Evolutionary conservation across 805 yeast species (phyloP).

Genomic region (Brettanomyces anomalus): DNA sequence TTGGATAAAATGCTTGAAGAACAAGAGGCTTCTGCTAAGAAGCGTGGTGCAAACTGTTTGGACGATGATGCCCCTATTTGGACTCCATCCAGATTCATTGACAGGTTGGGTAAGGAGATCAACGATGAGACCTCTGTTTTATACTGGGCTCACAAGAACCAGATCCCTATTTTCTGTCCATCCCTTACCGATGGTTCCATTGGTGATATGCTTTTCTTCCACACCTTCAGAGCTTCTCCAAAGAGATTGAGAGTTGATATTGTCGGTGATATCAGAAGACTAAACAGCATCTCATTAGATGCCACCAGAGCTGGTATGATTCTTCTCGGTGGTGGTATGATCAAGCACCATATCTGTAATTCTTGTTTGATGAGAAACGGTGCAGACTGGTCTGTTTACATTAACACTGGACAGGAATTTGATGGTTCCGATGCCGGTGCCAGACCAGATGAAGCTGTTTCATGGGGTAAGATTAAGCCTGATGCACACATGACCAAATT

Average conservation of each 20-base stretch:
- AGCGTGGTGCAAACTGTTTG: slow-evolving; percentile 43
- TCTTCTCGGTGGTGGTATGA: slow-evolving; percentile 90
- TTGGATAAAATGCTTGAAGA: slow-evolving; percentile 82
- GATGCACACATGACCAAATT: slow-evolving; percentile 89
- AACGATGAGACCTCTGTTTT: slow-evolving; percentile 88
- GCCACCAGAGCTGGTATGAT: slow-evolving; percentile 94
- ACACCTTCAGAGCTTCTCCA: slow-evolving; percentile 91
- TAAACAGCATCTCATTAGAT: slow-evolving; percentile 91
- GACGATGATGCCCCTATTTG: slow-evolving; percentile 70
- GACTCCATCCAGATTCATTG: slow-evolving; percentile 92
- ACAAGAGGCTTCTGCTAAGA: slow-evolving; percentile 59
- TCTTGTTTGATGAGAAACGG: slow-evolving; percentile 99
- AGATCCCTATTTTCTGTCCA: slow-evolving; percentile 96
- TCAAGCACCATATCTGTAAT: slow-evolving; percentile 95
- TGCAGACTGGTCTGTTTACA: slow-evolving; percentile 95
- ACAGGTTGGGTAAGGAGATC: slow-evolving; percentile 91
- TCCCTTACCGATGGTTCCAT: slow-evolving; percentile 96
- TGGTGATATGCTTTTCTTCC: slow-evolving; percentile 98
- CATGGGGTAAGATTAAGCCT: slow-evolving; percentile 98
- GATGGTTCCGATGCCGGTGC: slow-evolving; percentile 99
- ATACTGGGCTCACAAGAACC: slow-evolving; percentile 96
- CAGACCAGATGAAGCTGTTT: slow-evolving; percentile 96
- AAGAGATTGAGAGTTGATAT: slow-evolving; percentile 83
- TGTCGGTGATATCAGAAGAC: slow-evolving; percentile 85
- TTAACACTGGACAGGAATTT: slow-evolving; percentile 97